A percentile compares a stretch with the other conserved stretches of the same genome.
Conservation (phyloP, 2,329 filamentous ascomycete genomes). For the Aspergillus terreus region DNA sequence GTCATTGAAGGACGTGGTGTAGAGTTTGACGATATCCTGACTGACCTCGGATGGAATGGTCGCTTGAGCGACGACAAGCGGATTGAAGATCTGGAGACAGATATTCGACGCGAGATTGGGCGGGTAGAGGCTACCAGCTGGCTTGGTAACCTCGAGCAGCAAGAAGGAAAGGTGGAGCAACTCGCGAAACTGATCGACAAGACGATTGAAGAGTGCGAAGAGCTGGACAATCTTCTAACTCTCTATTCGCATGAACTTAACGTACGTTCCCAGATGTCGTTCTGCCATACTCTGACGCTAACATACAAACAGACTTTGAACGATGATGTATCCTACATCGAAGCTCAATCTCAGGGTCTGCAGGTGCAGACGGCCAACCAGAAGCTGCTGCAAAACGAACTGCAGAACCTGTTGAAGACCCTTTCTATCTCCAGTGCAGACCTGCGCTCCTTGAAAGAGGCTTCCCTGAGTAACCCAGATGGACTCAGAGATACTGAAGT, state of each 20-base stretch:
- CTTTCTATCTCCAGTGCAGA: slow-evolving; percentile 79
- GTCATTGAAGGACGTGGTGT: slow-evolving; percentile 72
- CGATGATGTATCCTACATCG: slow-evolving; percentile 94
- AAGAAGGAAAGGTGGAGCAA: slow-evolving; percentile 83
- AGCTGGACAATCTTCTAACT: slow-evolving; percentile 89
- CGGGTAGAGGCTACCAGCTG: slow-evolving; percentile 90
- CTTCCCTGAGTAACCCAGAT: slow-evolving; percentile 66
- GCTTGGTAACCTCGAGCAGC: slow-evolving; percentile 76
- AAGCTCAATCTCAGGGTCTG: slow-evolving; percentile 92
- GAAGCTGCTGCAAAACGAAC: slow-evolving; percentile 84
- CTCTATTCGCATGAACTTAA: slow-evolving; percentile 92
- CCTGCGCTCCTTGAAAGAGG: slow-evolving; percentile 68
- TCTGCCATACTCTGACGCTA: slow-evolving; percentile 16
- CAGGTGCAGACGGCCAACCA: slow-evolving; percentile 98
- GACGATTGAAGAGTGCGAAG: slow-evolving; percentile 92
- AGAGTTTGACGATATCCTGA: slow-evolving; percentile 77
- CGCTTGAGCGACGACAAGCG: slow-evolving; percentile 70
- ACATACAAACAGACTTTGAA: slow-evolving; percentile 67
- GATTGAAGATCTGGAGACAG: slow-evolving; percentile 74
- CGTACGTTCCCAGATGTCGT: slow-evolving; percentile 52
- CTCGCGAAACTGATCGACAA: slow-evolving; percentile 83
- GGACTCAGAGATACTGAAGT: slow-evolving; percentile 75
- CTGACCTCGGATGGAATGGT: slow-evolving; percentile 86
- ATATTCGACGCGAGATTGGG: slow-evolving; percentile 82
- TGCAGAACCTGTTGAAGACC: slow-evolving; percentile 83